Percentiles rank a stretch among this genome's conserved stretches.
Conservation (phyloP, 345 rosid genomes). For the Microthlaspi erraticum region DNA sequence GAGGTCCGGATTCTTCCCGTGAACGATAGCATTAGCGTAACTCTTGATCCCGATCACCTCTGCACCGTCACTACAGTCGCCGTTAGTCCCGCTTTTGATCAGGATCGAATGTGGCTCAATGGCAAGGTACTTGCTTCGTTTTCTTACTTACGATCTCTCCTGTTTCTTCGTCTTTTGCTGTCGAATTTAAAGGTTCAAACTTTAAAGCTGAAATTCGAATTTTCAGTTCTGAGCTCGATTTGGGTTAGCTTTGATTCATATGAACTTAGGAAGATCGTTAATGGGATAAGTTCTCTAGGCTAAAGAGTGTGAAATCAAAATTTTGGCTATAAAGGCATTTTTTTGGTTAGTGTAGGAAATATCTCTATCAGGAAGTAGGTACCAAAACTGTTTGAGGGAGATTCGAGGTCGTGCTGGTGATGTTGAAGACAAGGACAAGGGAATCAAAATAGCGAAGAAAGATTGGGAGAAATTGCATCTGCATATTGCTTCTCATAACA, state of each 20-base stretch:
- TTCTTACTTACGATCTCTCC: neutral
- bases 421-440: slow-evolving; percentile 80
- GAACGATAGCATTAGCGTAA: slow-evolving; percentile 95
- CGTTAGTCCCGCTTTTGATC: slow-evolving; percentile 78
- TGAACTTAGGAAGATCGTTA: neutral
- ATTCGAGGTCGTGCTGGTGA: slow-evolving; percentile 79
- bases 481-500: slow-evolving; percentile 90
- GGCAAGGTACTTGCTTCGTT: slow-evolving; percentile 65
- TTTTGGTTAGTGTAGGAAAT: slow-evolving; percentile 72
- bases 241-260: neutral
- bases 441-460: slow-evolving; percentile 73
- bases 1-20: slow-evolving; percentile 88
- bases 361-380: slow-evolving; percentile 90
- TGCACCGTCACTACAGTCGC: slow-evolving; percentile 96
- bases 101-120: slow-evolving; percentile 99
- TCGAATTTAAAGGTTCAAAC: slow-evolving; percentile 4
- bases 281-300: neutral
- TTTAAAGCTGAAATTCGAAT: neutral
- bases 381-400: slow-evolving; percentile 85
- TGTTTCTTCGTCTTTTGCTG: neutral
- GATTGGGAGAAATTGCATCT: slow-evolving; percentile 88
- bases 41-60: slow-evolving; percentile 91
- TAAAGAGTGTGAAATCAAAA: too few relatives aligned
- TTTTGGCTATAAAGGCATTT: neutral
- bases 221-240: slow-evolving; percentile 3